phyloP scores from a whole-genome alignment of 441 rosid species.

The Gossypium davidsonii region DNA sequence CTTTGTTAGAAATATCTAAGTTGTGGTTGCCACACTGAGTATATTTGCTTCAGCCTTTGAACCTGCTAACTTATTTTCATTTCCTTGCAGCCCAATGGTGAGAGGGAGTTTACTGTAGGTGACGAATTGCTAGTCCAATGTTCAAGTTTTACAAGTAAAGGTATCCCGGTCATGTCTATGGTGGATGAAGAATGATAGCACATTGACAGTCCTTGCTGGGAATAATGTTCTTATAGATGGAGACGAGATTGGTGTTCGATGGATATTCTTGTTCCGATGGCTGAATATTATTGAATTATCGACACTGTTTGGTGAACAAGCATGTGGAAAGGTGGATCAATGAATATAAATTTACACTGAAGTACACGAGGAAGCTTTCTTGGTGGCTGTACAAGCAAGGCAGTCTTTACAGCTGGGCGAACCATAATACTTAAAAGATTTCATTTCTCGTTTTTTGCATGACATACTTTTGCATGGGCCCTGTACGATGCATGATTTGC shows the following conservation, averaged over 20 bases:
- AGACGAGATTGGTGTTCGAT: background rate
- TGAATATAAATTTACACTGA: background rate
- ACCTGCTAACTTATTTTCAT: constrained; percentile 7
- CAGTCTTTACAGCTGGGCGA: background rate
- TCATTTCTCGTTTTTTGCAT: background rate
- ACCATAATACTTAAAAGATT: background rate
- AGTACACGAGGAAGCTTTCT: background rate
- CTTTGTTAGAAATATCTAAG: background rate
- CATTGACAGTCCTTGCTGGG: background rate
- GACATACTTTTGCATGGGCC: background rate
- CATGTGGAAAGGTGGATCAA: background rate
- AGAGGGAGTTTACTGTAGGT: constrained; percentile 46
- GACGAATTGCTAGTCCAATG: constrained; percentile 58
- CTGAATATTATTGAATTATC: background rate
- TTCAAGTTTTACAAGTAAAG: constrained; percentile 68
- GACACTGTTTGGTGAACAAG: background rate
- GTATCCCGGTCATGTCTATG: constrained; percentile 67
- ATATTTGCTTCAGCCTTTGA: background rate
- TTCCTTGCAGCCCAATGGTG: constrained; percentile 41
- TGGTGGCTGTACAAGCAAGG: background rate
- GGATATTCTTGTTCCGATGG: background rate
- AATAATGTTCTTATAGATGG: background rate
- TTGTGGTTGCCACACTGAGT: background rate
- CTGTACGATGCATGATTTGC: background rate
- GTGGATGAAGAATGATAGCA: constrained; percentile 35